A percentile compares a stretch with the other conserved stretches of the same genome.
Conservation (phyloP, 768 basidiomycete species). For the Neoboletus subvelutipes region DNA sequence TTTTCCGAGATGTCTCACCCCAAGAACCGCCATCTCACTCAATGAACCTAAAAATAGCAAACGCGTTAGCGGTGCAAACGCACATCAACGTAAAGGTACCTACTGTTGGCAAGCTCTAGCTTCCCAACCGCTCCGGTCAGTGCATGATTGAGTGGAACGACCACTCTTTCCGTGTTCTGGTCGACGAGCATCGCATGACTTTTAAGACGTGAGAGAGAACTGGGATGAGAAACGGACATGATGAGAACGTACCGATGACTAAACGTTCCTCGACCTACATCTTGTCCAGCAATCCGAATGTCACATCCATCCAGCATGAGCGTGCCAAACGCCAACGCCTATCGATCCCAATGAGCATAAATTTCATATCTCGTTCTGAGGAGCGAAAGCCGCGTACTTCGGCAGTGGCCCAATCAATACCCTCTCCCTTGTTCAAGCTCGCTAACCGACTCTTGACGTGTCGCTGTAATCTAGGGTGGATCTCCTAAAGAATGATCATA, state of each 20-base stretch:
- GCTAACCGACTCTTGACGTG: conserved; percentile 78
- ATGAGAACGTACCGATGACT: conserved; percentile 57
- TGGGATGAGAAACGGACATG: background rate
- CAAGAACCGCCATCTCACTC: conserved; percentile 88
- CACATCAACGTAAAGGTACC: conserved; percentile 19
- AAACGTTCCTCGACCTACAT: conserved; percentile 89
- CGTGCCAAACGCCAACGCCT: conserved; percentile 88
- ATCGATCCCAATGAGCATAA: background rate
- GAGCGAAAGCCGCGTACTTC: conserved; percentile 49
- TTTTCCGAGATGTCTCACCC: conserved; percentile 46
- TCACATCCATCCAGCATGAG: conserved; percentile 81
- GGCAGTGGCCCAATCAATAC: conserved; percentile 87
- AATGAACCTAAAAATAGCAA: conserved; percentile 59
- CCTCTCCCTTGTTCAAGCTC: conserved; percentile 64
- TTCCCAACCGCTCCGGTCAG: conserved; percentile 55
- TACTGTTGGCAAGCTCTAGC: conserved; percentile 87
- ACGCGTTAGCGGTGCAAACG: background rate
- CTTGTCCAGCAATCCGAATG: conserved; percentile 89
- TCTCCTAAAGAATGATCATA: conserved; percentile 48
- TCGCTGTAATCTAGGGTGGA: conserved; percentile 74
- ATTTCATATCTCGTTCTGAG: background rate
- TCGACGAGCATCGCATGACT: conserved; percentile 85
- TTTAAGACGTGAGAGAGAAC: background rate
- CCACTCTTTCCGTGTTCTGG: conserved; percentile 75
- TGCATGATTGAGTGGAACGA: conserved; percentile 78